Evolutionary conservation across 768 basidiomycete genomes (phyloP), one percentile per base, ranked within the genome.

Genomic region (Nidula microcarpa): DNA sequence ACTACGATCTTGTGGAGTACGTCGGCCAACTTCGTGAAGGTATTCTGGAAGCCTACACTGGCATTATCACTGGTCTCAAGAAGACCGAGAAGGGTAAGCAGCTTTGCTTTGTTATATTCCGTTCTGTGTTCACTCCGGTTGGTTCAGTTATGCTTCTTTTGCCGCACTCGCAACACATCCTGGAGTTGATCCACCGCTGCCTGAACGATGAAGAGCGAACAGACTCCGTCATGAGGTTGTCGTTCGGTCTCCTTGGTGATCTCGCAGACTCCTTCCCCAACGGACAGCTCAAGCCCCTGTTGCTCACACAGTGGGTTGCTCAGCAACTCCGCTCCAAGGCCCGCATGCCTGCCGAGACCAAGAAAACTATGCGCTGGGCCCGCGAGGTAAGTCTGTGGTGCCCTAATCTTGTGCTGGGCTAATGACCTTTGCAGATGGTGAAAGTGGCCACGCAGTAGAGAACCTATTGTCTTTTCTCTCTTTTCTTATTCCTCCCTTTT

Each of bases 11-110:
- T 53, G 80, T 95, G 53, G 97, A 99, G 58, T 98, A 98, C 63
- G 92, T 96, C 44, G 79, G 84, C 50, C 83, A 84, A 50, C 78
- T 99, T 53, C 85, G 97, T 36, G 97, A 98, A 62, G 94, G 94
- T 44, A 98, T 99, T 58, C 74, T 98, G 33, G 97, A 99, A 68
- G 96, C 97, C 2, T 98, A 97, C 63, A 96, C 91, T 4, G 95
- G 96, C 23, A 87, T 99, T 57, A 86, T 98, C 55, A 87, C 91
- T 36, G 94, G 90, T 0, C 74, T 98, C 64, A 95, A 94, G 76
- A 85, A 84, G 61, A 89, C 88, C 1, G 81, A 83, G 17, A 86
- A 92, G 73, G 81, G 93, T 91, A 60, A 54, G 72, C 10, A 49
- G 47, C 39, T 34, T 39, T 48, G 11, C 45, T 47, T 33, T 18